Evolutionary conservation across 352 stramenopile genomes (phyloP), one percentile per base, ranked within the genome.

Genomic region (Pythium biforme): DNA sequence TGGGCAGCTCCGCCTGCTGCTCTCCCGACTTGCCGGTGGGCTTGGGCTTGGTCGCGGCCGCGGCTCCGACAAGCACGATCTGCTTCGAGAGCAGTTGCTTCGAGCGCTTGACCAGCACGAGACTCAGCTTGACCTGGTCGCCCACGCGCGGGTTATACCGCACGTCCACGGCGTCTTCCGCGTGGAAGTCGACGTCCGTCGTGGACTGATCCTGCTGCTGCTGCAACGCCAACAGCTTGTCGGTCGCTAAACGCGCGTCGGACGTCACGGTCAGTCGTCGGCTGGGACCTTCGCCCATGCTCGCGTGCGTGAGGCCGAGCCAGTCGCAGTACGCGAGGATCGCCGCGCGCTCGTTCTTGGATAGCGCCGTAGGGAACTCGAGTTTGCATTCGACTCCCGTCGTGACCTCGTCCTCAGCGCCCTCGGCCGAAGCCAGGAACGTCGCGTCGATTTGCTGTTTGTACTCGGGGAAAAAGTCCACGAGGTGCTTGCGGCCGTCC

Each of bases 311-410:
- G 11, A 91, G 57, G 3, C 74, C 79, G 20, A 93, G 73, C 55
- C 68, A 81, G 20, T 86, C 74, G 49, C 78, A 86, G 58, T 90
- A 93, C 45, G 82, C 72, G 23, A 86, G 75, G 26, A 93, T 69
- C 29, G 72, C 79, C 41, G 72, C 71, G 46, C 82, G 80, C 64
- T 93, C 80, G 43, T 76, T 78, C 59, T 86, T 89, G n/a, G 77
- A 80, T 62, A 91, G 59, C 9, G 75, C 55, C 11, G 46, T 69
- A 1, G 78, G 69, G 23, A 81, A 79, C 33, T 62, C 46, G 20
- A 88, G 73, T 33, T 66, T 73, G 33, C 82, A 50, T 37, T 83
- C 71, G 52, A 37, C 43, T 0, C 67, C 59, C n/a, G 26, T 55
- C 23, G 56, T 41, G 14, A 67, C 61, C n/a, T 65, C 64, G 26